Evolutionary conservation across 169 alveolate genomes (phyloP).

Genomic region (Plasmodium sp.): DNA sequence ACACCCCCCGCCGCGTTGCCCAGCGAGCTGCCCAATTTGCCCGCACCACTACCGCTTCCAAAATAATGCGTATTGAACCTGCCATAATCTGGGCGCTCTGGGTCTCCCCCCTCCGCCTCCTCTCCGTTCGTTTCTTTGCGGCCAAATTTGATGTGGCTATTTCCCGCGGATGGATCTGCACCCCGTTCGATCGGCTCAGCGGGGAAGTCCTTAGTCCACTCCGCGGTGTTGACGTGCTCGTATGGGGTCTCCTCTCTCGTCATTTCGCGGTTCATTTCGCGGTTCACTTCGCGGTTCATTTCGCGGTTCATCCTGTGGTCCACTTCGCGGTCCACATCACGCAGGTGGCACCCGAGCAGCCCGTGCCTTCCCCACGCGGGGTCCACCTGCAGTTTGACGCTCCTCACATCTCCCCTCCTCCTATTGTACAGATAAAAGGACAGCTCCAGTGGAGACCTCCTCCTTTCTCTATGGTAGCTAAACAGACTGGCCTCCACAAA

Average conservation of each 20-base stretch:
- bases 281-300: neutral
- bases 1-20: neutral
- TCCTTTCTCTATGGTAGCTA: neutral
- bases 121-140: neutral
- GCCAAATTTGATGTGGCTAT: neutral
- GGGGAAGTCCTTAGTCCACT: neutral
- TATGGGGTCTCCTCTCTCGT: neutral
- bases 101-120: neutral
- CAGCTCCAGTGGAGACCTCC: neutral
- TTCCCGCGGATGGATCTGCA: neutral
- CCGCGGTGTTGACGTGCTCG: neutral
- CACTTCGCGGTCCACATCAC: slow-evolving; percentile 19
- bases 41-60: neutral
- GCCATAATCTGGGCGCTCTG: neutral
- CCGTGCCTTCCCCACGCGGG: slow-evolving; percentile 81
- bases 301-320: neutral
- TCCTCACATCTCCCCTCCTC: slow-evolving; percentile 77
- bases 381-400: slow-evolving; percentile 66
- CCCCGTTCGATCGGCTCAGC: neutral
- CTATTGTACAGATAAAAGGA: slow-evolving; percentile 75
- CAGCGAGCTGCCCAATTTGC: neutral
- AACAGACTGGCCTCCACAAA: neutral
- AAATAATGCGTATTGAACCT: neutral
- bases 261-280: neutral
- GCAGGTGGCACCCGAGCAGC: slow-evolving; percentile 80